Evolutionary conservation across 805 yeast species (phyloP).

Genomic region (Kluyveromyces starmeri): DNA sequence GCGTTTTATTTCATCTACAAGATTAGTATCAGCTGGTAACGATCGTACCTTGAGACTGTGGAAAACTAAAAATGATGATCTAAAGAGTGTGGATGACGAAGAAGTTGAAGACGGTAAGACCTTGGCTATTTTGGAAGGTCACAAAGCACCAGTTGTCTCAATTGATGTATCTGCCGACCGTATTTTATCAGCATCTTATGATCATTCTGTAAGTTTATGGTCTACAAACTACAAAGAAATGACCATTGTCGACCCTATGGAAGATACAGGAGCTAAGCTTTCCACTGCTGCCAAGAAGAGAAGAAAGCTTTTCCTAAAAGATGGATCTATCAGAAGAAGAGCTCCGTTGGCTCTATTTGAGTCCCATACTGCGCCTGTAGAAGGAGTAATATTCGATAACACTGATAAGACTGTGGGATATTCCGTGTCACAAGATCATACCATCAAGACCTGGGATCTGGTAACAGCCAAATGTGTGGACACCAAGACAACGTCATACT

Average conservation of each 20-base stretch:
- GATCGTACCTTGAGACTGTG: constrained; percentile 86
- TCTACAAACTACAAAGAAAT: constrained; percentile 79
- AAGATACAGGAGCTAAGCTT: constrained; percentile 35
- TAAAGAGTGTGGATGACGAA: constrained; percentile 26
- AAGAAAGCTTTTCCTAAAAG: constrained; percentile 70
- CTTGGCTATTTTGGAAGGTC: constrained; percentile 81
- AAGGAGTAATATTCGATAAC: constrained; percentile 67
- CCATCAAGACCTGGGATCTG: constrained; percentile 93
- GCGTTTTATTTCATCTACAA: constrained; percentile 64
- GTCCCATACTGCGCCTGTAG: constrained; percentile 82
- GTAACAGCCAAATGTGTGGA: constrained; percentile 80
- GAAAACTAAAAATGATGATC: constrained; percentile 48
- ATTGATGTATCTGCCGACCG: constrained; percentile 48
- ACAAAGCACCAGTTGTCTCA: constrained; percentile 76
- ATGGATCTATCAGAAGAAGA: constrained; percentile 67
- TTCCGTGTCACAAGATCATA: constrained; percentile 93
- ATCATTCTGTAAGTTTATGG: constrained; percentile 78
- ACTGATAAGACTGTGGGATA: constrained; percentile 76
- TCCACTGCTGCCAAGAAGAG: constrained; percentile 85
- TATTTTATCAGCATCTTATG: constrained; percentile 80
- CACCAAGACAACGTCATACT: constrained; percentile 77
- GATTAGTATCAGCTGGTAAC: constrained; percentile 77
- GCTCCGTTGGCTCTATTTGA: constrained; percentile 73
- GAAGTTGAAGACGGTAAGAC: constrained; percentile 62
- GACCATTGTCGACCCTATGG: constrained; percentile 48